Conservation (phyloP, 1,139 yeast species). For the Zygoascus hellenicus region DNA sequence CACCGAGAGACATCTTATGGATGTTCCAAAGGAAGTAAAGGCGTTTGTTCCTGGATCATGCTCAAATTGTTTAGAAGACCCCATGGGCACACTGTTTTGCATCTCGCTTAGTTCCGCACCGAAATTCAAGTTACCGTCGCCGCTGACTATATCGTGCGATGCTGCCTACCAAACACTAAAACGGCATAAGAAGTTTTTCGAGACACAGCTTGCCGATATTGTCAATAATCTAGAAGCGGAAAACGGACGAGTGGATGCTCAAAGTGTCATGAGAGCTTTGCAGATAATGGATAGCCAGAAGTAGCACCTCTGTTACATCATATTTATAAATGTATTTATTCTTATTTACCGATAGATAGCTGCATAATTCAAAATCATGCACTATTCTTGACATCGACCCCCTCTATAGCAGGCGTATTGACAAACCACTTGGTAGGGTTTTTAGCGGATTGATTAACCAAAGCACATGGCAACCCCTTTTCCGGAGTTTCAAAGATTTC, state of each 20-base stretch:
- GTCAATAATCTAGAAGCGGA: slow-evolving; percentile 67
- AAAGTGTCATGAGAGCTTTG: slow-evolving; percentile 65
- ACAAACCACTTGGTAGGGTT: slow-evolving; percentile 77
- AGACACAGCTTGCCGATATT: slow-evolving; percentile 62
- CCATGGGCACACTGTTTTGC: slow-evolving; percentile 78
- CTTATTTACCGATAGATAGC: not conserved
- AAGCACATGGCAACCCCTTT: slow-evolving; percentile 59
- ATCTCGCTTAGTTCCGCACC: slow-evolving; percentile 50
- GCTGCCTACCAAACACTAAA: slow-evolving; percentile 78
- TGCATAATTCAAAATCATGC: slow-evolving; percentile 8
- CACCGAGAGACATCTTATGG: not conserved
- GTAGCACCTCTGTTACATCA: no score
- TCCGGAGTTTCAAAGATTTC: slow-evolving; percentile 57
- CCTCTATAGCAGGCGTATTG: slow-evolving; percentile 64
- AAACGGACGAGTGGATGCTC: slow-evolving; percentile 72
- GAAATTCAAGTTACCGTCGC: slow-evolving; percentile 10
- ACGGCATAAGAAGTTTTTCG: slow-evolving; percentile 63
- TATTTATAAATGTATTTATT: slow-evolving; percentile 10
- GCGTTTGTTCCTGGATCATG: slow-evolving; percentile 60
- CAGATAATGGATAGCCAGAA: slow-evolving; percentile 47
- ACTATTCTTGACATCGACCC: slow-evolving; percentile 37
- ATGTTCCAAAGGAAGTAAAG: not conserved
- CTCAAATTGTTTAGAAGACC: slow-evolving; percentile 67
- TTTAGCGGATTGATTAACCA: slow-evolving; percentile 51
- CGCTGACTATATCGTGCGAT: slow-evolving; percentile 64